Evolutionary conservation across 208 protist species (phyloP), one percentile per base, ranked within the genome.

Genomic region (Acanthamoeba castellanii): DNA sequence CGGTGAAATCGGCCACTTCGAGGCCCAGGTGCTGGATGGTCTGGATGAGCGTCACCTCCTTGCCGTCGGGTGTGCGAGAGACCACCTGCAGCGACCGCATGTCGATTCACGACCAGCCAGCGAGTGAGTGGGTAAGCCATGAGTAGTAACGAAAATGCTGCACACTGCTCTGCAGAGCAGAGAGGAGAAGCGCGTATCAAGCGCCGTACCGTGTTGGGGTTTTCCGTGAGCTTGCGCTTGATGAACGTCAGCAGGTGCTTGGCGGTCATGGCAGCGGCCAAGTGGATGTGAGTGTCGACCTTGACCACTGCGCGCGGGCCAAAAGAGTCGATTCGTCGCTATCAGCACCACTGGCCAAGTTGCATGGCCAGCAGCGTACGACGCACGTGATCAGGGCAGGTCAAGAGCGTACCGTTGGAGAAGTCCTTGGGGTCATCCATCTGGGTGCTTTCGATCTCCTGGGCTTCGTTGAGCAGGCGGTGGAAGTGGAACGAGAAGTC

Each of bases 251-350:
- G 96, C 22, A 99, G 97, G 82, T 99, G 98, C 94, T 98, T 97
- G 61, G 98, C 97, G 11, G 98, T 99, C 98, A 99, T 99, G 30
- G 98, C 98, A 22, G 99, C 98, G 3, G 98, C 98, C 95, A 99
- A 98, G 96, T 99, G 99, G 92, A 99, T 99, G 89, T 99, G 99
- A 34, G 98, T 99, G 95, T 99, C 99, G 52, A 99, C 98, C 90
- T 99, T 99, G 98, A 72, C 99, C 98, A 96, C 99, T 99, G 22
- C 98, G 98, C 14, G 99, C 98, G 74, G 99, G 98, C 96, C 99
- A 99, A 95, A 99, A 98, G 95, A 99, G 98, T 32, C 98, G 97
- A 89, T 99, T 94, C 3, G 96, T 37, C 37, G 37, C 37, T 37
- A 3, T 37, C 37, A 37, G 37, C 0, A 0, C 37, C 37, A 37